These are phyloP conservation scores for Ceratocystis cacaofunesta DNA, from an alignment of 2,329 filamentous ascomycete genomes.

Conservation along the genomic window DNA sequence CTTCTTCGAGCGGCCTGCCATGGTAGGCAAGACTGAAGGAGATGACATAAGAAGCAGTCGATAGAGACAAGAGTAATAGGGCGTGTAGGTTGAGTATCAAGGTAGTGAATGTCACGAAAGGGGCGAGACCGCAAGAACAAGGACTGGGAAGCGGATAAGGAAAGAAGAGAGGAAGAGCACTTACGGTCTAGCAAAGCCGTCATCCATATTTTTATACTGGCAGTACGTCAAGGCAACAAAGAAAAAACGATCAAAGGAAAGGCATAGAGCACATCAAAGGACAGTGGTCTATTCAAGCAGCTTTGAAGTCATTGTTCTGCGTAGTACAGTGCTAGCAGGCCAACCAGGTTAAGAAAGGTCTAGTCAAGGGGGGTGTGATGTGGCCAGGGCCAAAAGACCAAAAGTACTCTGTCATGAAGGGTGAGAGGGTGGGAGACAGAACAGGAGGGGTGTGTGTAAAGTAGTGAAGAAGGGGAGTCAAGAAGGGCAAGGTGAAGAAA, in stretches of 20 bases:
- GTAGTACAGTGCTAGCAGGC: background rate
- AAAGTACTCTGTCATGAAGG: background rate
- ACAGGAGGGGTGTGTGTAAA: background rate
- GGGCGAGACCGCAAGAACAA: background rate
- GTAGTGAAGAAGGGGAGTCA: background rate
- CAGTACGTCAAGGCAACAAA: too few species aligned
- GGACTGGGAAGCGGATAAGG: background rate
- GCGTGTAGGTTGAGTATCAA: too few species aligned
- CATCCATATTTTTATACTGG: conserved; percentile 2
- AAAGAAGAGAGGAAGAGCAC: background rate
- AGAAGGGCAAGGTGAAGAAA: background rate
- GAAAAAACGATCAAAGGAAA: background rate
- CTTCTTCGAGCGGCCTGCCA: too few species aligned
- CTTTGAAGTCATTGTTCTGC: background rate
- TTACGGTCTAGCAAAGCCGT: conserved; percentile 6
- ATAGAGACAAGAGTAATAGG: too few species aligned
- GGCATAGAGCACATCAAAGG: background rate
- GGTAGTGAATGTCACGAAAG: background rate
- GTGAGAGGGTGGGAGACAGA: background rate
- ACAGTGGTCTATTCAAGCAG: background rate
- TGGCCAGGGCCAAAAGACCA: background rate
- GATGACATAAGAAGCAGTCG: too few species aligned
- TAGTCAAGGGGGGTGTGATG: background rate
- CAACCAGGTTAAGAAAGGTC: background rate
- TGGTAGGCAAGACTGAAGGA: too few species aligned